A percentile compares a stretch with the other conserved stretches of the same genome.
These are phyloP conservation scores for Tylopilus balloui DNA, from an alignment of 768 basidiomycete species.

Conservation along the genomic window DNA sequence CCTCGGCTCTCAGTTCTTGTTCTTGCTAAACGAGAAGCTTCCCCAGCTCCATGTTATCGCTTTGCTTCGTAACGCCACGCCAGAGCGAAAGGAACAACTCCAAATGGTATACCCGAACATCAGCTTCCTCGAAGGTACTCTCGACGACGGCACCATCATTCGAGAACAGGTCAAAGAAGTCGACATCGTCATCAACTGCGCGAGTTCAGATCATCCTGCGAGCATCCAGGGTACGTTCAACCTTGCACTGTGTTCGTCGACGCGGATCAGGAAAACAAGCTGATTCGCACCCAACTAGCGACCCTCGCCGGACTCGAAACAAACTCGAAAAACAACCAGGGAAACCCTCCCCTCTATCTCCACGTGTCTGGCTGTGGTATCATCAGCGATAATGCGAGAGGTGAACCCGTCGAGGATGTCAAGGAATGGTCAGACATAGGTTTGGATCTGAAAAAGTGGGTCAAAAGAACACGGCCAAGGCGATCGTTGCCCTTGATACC, in stretches of 20 bases:
- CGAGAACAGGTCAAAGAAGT: conserved; percentile 33
- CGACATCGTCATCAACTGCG: conserved; percentile 40
- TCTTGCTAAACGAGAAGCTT: conserved; percentile 30
- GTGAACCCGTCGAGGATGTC: conserved; percentile 33
- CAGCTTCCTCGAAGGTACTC: conserved; percentile 34
- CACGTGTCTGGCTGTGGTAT: conserved; percentile 42
- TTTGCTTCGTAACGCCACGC: conserved; percentile 33
- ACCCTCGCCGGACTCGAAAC: conserved; percentile 38
- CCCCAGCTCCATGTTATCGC: conserved; percentile 34
- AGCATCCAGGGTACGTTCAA: conserved; percentile 31
- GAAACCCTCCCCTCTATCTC: conserved; percentile 40
- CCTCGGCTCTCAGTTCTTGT: conserved; percentile 39
- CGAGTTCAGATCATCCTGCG: conserved; percentile 36
- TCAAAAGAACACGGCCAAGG: not conserved
- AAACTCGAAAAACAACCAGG: conserved; percentile 33
- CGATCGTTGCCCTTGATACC: not conserved
- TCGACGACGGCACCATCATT: conserved; percentile 36
- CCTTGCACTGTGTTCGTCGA: not conserved
- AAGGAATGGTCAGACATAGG: conserved; percentile 37
- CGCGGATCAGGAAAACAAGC: not conserved
- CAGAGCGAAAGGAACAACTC: conserved; percentile 30
- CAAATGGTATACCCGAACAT: conserved; percentile 33
- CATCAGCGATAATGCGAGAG: conserved; percentile 37
- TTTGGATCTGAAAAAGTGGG: conserved; percentile 31
- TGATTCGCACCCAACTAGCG: conserved; percentile 21